phyloP scores from a whole-genome alignment of 2,329 filamentous ascomycete species.

The Fusarium fracticaudum region DNA sequence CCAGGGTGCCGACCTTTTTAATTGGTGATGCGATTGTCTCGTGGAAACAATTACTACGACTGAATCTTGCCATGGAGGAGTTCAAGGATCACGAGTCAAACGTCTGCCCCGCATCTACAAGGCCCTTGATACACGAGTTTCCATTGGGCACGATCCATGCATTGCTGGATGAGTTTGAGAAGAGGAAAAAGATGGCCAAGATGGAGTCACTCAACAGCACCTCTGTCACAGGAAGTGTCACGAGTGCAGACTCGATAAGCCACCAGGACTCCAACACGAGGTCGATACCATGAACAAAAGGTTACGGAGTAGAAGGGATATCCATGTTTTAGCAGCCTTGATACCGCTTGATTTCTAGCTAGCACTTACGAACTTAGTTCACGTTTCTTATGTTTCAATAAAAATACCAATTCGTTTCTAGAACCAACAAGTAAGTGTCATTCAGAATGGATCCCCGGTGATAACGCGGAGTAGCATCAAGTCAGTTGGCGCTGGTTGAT shows the following conservation, averaged over 20 bases:
- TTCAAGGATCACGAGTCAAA: constrained; percentile 47
- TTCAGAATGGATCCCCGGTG: background rate
- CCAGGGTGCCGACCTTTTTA: constrained; percentile 45
- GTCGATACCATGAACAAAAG: background rate
- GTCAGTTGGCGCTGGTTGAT: background rate
- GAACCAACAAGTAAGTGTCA: background rate
- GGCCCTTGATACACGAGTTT: constrained; percentile 14
- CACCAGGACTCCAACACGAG: constrained; percentile 10
- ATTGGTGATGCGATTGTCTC: constrained; percentile 50
- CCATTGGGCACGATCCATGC: constrained; percentile 31
- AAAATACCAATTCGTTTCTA: background rate
- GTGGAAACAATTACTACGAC: constrained; percentile 48
- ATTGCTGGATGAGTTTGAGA: constrained; percentile 31
- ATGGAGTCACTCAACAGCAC: constrained; percentile 21
- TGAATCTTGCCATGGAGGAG: constrained; percentile 50
- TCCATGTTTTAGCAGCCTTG: background rate
- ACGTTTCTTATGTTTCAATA: background rate
- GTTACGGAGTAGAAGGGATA: background rate
- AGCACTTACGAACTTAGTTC: background rate
- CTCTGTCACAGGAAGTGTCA: constrained; percentile 15
- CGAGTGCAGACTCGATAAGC: constrained; percentile 15
- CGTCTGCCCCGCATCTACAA: constrained; percentile 40
- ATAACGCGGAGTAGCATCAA: background rate
- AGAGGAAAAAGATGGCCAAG: constrained; percentile 30
- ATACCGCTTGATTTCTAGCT: background rate